Base-by-base conservation (phyloP, 2,329 filamentous ascomycete species). In the Claviceps capensis region DNA sequence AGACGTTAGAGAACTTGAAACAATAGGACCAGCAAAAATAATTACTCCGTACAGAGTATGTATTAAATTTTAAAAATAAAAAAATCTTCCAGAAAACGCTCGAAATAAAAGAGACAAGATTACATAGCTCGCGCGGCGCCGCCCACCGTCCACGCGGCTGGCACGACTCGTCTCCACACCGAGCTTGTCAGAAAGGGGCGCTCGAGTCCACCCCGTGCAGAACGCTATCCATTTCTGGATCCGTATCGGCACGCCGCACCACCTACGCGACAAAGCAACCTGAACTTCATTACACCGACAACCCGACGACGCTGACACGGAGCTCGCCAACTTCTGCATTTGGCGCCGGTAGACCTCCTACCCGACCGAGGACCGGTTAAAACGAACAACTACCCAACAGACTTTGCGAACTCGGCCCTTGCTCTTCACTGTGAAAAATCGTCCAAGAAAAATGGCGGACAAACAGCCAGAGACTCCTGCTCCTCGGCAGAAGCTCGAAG, bases 401-500 rank as follows among this genome's bases (percentile, higher is more conserved):
- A 17, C 11, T 19, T 43, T 9, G 16, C 30, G 2, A 34, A 16
- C 17, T 3, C 17, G 17, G 41, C 19, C 17, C 16, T 14, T 7
- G 6, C 14, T 45, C 17, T 34, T 30, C 17, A 44, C 42, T 45
- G 41, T 14, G 49, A 22, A 9, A 46, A 46, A 14, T 40, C 19
- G 17, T 48, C 26, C 16, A 40, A 16, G 9, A 11, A 56, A 19
- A 47, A 72, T 71, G 69, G 61, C 69, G 54, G 71, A 74, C 51
- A 63, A 63, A 53, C 68, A 68, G 56, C 59, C 60, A 58, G 65
- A 68, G 47, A 67, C 72, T 57, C 70, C 74, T 53, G 75, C 77
- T 54, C 73, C 78, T 63, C 76, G 80, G 65, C 83, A 87, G 67
- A 89, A 88, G 79, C 80, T 89, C 51, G 86, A 91, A 68, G 81